A percentile compares a stretch with the other conserved stretches of the same genome.
Evolutionary conservation across 495 filamentous ascomycete genomes (phyloP).

Genomic region (Podospora australis): DNA sequence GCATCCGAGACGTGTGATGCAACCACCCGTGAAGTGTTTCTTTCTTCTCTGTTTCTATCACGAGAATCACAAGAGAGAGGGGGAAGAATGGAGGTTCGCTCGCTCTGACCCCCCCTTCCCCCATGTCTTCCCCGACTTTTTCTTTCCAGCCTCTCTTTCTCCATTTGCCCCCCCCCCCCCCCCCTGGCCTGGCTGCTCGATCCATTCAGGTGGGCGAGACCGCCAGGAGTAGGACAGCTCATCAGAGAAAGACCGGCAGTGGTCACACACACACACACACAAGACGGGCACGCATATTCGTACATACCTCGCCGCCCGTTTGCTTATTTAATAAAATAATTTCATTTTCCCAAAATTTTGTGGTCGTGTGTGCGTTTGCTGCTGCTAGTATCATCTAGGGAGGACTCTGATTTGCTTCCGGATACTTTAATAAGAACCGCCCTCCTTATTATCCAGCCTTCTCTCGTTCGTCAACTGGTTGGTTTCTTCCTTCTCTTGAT

Average conservation of each 20-base stretch:
- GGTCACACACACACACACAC: not conserved
- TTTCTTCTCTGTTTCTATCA: not conserved
- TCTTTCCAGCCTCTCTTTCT: conserved; percentile 3
- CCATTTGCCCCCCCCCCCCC: not conserved
- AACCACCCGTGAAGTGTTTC: not conserved
- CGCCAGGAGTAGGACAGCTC: too few relatives aligned
- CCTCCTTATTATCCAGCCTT: not conserved
- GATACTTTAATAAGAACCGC: not conserved
- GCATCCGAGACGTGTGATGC: conserved; percentile 10
- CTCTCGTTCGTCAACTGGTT: not conserved
- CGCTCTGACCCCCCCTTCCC: not conserved
- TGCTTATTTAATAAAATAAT: not conserved
- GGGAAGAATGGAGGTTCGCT: too few relatives aligned
- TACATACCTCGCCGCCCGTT: conserved; percentile 1
- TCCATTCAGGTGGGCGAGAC: not conserved
- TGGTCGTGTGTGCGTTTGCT: not conserved
- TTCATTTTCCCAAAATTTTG: not conserved
- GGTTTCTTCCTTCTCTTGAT: not conserved
- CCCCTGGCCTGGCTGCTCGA: not conserved
- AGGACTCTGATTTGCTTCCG: too few relatives aligned
- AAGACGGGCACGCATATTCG: not conserved
- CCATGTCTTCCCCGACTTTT: not conserved
- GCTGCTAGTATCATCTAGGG: too few relatives aligned
- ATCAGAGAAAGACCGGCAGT: too few relatives aligned
- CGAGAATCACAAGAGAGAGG: not conserved